phyloP scores from a whole-genome alignment of 2,329 filamentous ascomycete species.

The Dactylella cylindrospora region DNA sequence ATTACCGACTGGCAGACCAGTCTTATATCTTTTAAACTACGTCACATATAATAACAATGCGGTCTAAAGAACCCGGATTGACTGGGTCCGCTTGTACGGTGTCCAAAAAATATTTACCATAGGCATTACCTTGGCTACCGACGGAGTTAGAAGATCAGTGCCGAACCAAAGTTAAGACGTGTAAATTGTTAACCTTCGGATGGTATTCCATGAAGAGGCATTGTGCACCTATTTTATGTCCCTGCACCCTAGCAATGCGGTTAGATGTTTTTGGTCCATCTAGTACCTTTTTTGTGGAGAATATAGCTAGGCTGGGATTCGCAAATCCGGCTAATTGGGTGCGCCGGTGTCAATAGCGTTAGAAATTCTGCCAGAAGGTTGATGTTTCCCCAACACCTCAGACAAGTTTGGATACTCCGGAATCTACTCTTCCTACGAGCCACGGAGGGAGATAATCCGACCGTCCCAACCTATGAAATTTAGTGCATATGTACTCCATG shows the following conservation, averaged over 20 bases:
- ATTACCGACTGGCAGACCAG: too few relatives aligned
- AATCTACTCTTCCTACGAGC: background rate
- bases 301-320: constrained; percentile 23
- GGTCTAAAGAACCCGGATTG: constrained; percentile 15
- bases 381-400: too few relatives aligned
- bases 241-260: constrained; percentile 9
- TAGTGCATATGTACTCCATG: too few relatives aligned
- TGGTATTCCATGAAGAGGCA: constrained; percentile 1
- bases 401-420: constrained; percentile 3
- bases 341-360: background rate
- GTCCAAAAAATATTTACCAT: constrained; percentile 1
- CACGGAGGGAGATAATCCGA: constrained; percentile 44
- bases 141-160: constrained; percentile 17
- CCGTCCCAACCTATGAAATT: constrained; percentile 12
- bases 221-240: background rate
- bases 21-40: constrained; percentile 13
- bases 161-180: constrained; percentile 6
- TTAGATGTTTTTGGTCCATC: constrained; percentile 11
- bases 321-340: constrained; percentile 25
- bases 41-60: too few relatives aligned
- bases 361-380: background rate
- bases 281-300: constrained; percentile 19
- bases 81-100: constrained; percentile 28
- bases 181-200: constrained; percentile 20
- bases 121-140: constrained; percentile 6